phyloP scores from a whole-genome alignment of 352 stramenopile species.

The Phytopythium delawarense region DNA sequence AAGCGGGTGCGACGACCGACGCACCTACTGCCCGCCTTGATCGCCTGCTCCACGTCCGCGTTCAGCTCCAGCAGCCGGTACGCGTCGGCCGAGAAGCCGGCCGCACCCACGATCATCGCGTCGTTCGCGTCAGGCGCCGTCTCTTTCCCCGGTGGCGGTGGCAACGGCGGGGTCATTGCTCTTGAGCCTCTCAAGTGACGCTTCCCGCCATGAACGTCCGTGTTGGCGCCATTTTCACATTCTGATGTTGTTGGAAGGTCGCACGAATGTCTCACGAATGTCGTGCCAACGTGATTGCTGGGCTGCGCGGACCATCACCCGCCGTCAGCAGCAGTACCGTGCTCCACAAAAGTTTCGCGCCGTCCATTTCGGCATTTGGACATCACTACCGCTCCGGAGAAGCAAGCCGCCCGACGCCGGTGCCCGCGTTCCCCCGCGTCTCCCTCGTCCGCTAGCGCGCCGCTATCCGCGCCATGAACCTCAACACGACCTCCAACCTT shows the following conservation, averaged over 20 bases:
- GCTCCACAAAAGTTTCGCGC: not conserved
- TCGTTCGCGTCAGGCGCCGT: constrained; percentile 6
- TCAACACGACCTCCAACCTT: constrained; percentile 58
- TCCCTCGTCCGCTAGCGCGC: not conserved
- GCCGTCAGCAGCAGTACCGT: not conserved
- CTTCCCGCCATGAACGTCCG: not conserved
- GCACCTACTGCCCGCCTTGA: constrained; percentile 43
- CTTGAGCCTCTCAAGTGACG: not conserved
- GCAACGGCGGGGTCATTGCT: not conserved
- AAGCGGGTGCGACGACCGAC: not conserved
- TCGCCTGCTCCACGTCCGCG: constrained; percentile 52
- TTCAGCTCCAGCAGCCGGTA: constrained; percentile 65
- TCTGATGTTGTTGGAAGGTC: not conserved
- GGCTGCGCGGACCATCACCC: not conserved
- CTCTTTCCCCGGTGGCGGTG: not conserved
- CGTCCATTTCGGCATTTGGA: not conserved
- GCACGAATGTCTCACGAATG: not conserved
- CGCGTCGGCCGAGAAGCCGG: constrained; percentile 46
- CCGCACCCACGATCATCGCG: constrained; percentile 45
- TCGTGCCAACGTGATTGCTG: not conserved
- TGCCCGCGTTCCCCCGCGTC: not conserved
- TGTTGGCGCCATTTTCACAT: not conserved
- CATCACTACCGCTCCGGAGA: not conserved
- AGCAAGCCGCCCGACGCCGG: too few species aligned
- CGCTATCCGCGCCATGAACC: constrained; percentile 16